Conservation (phyloP, 768 basidiomycete species). For the Pleurotus ostreatus region DNA sequence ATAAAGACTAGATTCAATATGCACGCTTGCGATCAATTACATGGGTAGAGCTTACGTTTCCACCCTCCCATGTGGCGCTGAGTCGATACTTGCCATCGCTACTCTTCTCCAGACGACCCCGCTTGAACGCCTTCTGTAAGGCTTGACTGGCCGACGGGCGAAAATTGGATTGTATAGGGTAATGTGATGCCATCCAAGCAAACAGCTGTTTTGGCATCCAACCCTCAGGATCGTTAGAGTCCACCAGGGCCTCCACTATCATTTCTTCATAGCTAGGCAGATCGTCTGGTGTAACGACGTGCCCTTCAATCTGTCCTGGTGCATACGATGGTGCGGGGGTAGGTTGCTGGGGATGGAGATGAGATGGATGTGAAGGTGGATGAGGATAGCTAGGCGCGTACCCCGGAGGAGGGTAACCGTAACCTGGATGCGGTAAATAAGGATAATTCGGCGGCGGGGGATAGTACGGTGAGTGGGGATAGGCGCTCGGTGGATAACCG, state of each 20-base stretch:
- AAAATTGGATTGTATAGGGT: conserved; percentile 86
- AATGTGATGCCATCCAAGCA: conserved; percentile 77
- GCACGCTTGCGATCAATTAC: conserved; percentile 1
- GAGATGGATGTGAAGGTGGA: conserved; percentile 19
- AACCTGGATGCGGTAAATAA: conserved; percentile 57
- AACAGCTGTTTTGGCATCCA: conserved; percentile 81
- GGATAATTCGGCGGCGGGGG: conserved; percentile 57
- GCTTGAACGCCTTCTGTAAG: conserved; percentile 79
- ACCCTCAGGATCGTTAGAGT: conserved; percentile 67
- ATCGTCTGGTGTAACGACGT: conserved; percentile 34
- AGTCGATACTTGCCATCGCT: conserved; percentile 71
- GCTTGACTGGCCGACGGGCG: conserved; percentile 88
- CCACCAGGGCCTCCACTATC: conserved; percentile 77
- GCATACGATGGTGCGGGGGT: conserved; percentile 4
- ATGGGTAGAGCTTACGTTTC: conserved; percentile 49
- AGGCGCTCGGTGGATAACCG: conserved; percentile 27
- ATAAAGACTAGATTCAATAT: not conserved
- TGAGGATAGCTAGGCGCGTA: conserved; percentile 27
- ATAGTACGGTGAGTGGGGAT: conserved; percentile 45
- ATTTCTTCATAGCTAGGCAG: conserved; percentile 90
- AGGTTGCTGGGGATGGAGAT: conserved; percentile 17
- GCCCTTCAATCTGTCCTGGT: not conserved
- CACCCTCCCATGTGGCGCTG: conserved; percentile 78
- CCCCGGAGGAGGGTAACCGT: conserved; percentile 28
- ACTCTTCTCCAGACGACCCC: conserved; percentile 77